phyloP scores from a whole-genome alignment of 176 grass and related monocot genomes.

The Musa beccarii region DNA sequence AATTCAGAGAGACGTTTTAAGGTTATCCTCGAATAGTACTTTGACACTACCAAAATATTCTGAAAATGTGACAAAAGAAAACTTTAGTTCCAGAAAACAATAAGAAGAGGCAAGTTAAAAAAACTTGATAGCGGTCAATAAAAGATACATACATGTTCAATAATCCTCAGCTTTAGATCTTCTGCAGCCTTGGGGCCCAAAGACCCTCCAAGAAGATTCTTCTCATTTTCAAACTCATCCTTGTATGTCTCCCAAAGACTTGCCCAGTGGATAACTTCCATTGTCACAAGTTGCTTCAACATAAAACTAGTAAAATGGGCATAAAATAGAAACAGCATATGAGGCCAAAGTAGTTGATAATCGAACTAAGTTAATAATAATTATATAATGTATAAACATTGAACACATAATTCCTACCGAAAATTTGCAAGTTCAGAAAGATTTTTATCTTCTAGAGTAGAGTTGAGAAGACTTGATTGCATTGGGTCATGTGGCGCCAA shows the following conservation, averaged over 20 bases:
- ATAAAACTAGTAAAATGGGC: conserved; percentile 30
- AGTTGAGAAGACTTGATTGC: conserved; percentile 94
- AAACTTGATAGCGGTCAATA: background rate
- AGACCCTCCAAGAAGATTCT: conserved; percentile 66
- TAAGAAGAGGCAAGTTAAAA: conserved; percentile 9
- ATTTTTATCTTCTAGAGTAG: conserved; percentile 87
- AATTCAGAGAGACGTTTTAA: conserved; percentile 75
- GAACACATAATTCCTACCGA: conserved; percentile 27
- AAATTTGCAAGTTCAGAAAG: conserved; percentile 87
- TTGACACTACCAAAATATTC: conserved; percentile 97
- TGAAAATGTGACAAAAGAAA: conserved; percentile 20
- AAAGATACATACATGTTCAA: conserved; percentile 62
- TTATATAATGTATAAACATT: background rate
- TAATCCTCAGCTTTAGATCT: conserved; percentile 81
- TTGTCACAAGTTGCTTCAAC: conserved; percentile 84
- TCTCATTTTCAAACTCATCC: conserved; percentile 73
- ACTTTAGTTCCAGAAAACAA: conserved; percentile 1
- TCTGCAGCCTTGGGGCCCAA: conserved; percentile 62
- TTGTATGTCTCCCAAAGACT: conserved; percentile 66
- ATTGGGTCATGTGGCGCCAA: conserved; percentile 75
- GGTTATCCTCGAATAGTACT: conserved; percentile 93
- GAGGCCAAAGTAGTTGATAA: background rate
- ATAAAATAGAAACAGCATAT: background rate
- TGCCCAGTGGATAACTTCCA: conserved; percentile 96
- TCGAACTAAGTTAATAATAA: background rate